Base-by-base conservation (phyloP, 495 filamentous ascomycete species). In the Hypomontagnella monticulosa region DNA sequence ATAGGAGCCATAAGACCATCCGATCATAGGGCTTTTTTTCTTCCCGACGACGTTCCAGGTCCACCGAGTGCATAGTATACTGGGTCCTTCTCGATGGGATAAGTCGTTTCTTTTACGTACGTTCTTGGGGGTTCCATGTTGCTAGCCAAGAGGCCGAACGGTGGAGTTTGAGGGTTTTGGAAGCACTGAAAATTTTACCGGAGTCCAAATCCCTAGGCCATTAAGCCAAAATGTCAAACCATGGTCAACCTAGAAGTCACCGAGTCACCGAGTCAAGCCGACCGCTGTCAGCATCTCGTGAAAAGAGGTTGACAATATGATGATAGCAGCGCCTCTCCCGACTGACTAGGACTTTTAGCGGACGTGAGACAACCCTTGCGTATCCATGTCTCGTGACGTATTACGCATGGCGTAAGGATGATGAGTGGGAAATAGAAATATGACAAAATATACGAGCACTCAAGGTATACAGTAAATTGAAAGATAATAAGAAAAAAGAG, bases 41-140 rank as follows among this genome's bases (percentile, higher is more conserved):
- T 33, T 27, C 20, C 38, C 14, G 42, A 42, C 16, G 16, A 53
- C 47, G 33, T 57, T 46, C 32, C 18, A 53, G 36, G 20, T 57
- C 42, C 47, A 57, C 53, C 37, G 51, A 33, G 2, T 27, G 23
- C 23, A 27, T 27, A 27, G 60, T 14, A 55, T 34, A 32, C 50
- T 52, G 47, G 46, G 37, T 18, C 64, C 58, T 54, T 32, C 53
- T 47, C 23, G 6, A 6, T 6, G 34, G 48, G 42, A 40, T 14
- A 63, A 32, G 44, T 63, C 38, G 59, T 69, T 63, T 69, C 60
- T 69, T 63, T 69, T 69, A 69, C 66, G 66, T 69, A 69, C 66
- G 20, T 43, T n/a, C 36, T 36, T 44, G 15, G 37, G 55, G 54
- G 37, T 27, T 27, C 23, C 23, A 27, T 27, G 34, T 43, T 23